Percentiles rank a stretch among this genome's conserved stretches.
Conservation (phyloP, 2,329 filamentous ascomycete species). For the Elsinoe necatrix region DNA sequence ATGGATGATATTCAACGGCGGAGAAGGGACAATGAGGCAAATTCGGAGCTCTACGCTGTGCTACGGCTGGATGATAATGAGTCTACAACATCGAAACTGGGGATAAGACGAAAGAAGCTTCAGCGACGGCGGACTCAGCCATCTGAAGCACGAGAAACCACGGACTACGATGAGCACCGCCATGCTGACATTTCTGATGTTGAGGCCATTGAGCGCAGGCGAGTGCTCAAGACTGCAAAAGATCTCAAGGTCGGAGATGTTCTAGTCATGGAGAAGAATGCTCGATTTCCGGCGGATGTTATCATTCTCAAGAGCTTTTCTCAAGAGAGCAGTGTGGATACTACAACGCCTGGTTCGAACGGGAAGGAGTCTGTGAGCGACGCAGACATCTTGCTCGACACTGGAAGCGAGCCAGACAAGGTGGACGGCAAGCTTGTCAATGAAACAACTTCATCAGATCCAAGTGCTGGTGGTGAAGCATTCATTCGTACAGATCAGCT, state of each 20-base stretch:
- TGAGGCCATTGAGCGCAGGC: constrained; percentile 37
- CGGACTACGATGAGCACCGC: constrained; percentile 53
- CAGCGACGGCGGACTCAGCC: constrained; percentile 9
- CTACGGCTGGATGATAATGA: constrained; percentile 57
- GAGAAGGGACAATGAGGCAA: constrained; percentile 83
- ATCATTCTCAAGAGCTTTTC: constrained; percentile 78
- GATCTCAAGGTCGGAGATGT: constrained; percentile 93
- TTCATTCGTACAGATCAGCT: constrained; percentile 97
- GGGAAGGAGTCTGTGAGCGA: constrained; percentile 27
- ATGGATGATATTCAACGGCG: constrained; percentile 84
- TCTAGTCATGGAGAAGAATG: constrained; percentile 84
- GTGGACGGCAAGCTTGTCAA: constrained; percentile 22
- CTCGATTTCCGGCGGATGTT: constrained; percentile 88
- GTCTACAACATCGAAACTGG: constrained; percentile 15
- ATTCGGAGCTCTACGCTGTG: constrained; percentile 79
- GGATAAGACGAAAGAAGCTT: constrained; percentile 20
- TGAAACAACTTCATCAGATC: constrained; percentile 28
- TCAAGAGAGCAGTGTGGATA: constrained; percentile 39
- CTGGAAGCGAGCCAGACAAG: constrained; percentile 22
- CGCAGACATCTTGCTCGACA: constrained; percentile 23
- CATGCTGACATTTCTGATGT: constrained; percentile 34
- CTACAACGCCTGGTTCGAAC: constrained; percentile 28
- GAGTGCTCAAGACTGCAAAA: constrained; percentile 71
- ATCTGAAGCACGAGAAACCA: constrained; percentile 25
- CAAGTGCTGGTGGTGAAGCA: constrained; percentile 63